Conservation (phyloP, 768 basidiomycete genomes). For the Udeniomyces megalosporus region DNA sequence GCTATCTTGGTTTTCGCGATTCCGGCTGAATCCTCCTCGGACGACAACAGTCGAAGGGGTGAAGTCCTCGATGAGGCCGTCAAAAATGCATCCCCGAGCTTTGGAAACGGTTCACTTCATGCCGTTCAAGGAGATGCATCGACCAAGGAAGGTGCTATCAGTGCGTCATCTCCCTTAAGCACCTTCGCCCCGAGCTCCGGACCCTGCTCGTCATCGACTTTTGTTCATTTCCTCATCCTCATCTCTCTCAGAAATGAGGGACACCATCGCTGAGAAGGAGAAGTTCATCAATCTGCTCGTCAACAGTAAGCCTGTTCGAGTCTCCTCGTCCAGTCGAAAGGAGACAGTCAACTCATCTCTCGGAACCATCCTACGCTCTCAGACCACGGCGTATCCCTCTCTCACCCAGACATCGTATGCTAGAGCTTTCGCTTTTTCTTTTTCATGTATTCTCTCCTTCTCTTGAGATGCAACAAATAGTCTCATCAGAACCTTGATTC, state of each 20-base stretch:
- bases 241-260: constrained; percentile 18
- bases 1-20: too few relatives aligned
- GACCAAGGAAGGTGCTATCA: constrained; percentile 24
- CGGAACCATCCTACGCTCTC: neutral
- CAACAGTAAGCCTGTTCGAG: constrained; percentile 26
- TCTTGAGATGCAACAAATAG: too few relatives aligned
- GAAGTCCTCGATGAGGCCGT: neutral
- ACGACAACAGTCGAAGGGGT: too few relatives aligned
- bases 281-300: constrained; percentile 26
- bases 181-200: neutral
- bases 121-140: constrained; percentile 23
- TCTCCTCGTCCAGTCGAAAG: too few relatives aligned
- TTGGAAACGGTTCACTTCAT: constrained; percentile 21
- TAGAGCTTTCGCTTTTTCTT: too few relatives aligned
- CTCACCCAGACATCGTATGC: constrained; percentile 20
- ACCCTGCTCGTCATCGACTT: too few relatives aligned
- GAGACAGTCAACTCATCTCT: too few relatives aligned
- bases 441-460: too few relatives aligned
- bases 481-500: too few relatives aligned
- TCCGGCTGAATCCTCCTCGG: too few relatives aligned
- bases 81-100: neutral
- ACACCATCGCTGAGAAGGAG: constrained; percentile 21
- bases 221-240: neutral
- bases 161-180: constrained; percentile 22
- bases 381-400: constrained; percentile 25